Evolutionary conservation across 352 stramenopile genomes (phyloP).

Genomic region (Globisporangium carolinianum): DNA sequence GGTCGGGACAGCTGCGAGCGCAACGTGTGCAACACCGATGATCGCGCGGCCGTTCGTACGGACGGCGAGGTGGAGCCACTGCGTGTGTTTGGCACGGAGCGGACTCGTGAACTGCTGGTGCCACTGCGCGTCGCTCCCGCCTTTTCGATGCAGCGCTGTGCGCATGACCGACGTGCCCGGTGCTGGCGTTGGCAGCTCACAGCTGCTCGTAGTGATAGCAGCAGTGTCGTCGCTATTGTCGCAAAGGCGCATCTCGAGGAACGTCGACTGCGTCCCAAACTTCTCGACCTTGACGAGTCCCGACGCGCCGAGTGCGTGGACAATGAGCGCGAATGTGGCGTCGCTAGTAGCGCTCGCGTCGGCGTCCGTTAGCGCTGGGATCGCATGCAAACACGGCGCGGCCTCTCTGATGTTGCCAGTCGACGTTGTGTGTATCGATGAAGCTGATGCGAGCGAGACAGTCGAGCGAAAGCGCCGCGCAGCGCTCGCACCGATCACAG

Average conservation of each 20-base stretch:
- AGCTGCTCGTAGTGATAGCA: background rate
- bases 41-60: constrained; percentile 63
- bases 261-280: constrained; percentile 71
- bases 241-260: constrained; percentile 50
- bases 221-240: background rate
- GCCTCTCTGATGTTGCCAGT: constrained; percentile 8
- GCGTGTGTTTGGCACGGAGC: constrained; percentile 42
- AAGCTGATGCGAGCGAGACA: constrained; percentile 1
- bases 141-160: constrained; percentile 72
- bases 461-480: constrained; percentile 5
- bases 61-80: constrained; percentile 46
- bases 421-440: background rate
- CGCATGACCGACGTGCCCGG: constrained; percentile 22
- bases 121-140: constrained; percentile 75
- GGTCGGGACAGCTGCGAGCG: constrained; percentile 31
- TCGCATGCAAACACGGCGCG: constrained; percentile 34
- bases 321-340: constrained; percentile 28
- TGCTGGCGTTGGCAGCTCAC: background rate
- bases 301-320: constrained; percentile 55
- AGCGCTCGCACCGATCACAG: constrained; percentile 28
- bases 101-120: constrained; percentile 68
- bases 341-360: background rate
- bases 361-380: constrained; percentile 20
- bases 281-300: constrained; percentile 62
- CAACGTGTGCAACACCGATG: constrained; percentile 49